Percentiles rank a stretch among this genome's conserved stretches.
phyloP scores from a whole-genome alignment of 1,284 basidiomycete species.

The Melampsora larici-populina region DNA sequence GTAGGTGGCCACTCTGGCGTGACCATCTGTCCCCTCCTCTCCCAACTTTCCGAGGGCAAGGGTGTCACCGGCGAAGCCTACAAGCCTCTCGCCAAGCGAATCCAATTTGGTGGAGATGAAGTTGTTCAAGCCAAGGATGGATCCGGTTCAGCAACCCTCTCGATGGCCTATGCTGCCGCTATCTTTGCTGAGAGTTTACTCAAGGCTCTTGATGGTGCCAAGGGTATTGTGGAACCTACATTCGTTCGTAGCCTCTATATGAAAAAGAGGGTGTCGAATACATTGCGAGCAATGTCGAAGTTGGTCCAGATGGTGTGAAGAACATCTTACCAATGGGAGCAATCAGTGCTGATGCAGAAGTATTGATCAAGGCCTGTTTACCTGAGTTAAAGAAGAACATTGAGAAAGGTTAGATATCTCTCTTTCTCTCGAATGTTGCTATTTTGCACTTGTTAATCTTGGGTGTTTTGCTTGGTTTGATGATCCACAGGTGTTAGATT shows the following conservation, averaged over 20 bases:
- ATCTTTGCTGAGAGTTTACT: slow-evolving; percentile 77
- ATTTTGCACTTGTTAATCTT: too few relatives aligned
- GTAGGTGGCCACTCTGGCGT: slow-evolving; percentile 47
- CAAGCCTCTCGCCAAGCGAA: slow-evolving; percentile 70
- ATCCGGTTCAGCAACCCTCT: slow-evolving; percentile 77
- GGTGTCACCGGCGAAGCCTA: slow-evolving; percentile 60
- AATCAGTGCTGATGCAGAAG: slow-evolving; percentile 74
- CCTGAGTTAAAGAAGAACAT: slow-evolving; percentile 91
- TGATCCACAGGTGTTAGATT: too few relatives aligned
- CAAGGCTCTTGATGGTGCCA: slow-evolving; percentile 81
- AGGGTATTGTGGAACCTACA: slow-evolving; percentile 75
- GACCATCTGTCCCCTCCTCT: slow-evolving; percentile 85
- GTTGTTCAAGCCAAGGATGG: slow-evolving; percentile 88
- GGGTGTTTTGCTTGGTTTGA: too few relatives aligned
- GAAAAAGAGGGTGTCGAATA: slow-evolving; percentile 67
- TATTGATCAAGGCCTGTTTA: slow-evolving; percentile 78
- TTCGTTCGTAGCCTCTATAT: slow-evolving; percentile 80
- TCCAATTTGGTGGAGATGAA: too few relatives aligned
- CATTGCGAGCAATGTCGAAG: slow-evolving; percentile 79
- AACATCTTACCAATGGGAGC: slow-evolving; percentile 78
- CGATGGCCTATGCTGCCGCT: slow-evolving; percentile 83
- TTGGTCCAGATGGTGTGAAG: slow-evolving; percentile 81
- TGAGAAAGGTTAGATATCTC: slow-evolving; percentile 66
- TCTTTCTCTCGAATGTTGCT: too few relatives aligned
- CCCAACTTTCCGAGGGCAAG: slow-evolving; percentile 71